A percentile compares a stretch with the other conserved stretches of the same genome.
Conservation (phyloP, 441 rosid species). For the Erodium moschatum region DNA sequence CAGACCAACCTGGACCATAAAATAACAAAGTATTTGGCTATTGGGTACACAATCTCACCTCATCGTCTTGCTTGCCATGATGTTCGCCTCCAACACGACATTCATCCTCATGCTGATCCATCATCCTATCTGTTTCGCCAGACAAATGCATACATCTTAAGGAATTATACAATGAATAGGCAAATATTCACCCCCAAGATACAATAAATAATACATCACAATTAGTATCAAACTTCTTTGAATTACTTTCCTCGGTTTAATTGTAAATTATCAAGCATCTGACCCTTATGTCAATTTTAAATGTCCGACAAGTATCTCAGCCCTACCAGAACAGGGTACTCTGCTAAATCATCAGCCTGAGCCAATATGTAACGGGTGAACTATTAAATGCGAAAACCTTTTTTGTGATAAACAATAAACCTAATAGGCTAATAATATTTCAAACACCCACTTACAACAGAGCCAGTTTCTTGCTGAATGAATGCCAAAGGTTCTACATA, state of each 20-base stretch:
- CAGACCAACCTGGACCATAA: neutral
- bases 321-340: neutral
- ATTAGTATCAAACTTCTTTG: neutral
- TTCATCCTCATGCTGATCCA: constrained; percentile 73
- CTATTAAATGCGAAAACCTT: neutral
- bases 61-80: constrained; percentile 58
- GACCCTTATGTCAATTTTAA: neutral
- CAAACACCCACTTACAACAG: neutral
- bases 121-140: constrained; percentile 19
- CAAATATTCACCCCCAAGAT: neutral
- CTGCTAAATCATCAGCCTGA: neutral
- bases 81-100: constrained; percentile 36
- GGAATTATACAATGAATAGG: neutral
- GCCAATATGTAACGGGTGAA: neutral
- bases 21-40: neutral
- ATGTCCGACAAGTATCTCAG: neutral
- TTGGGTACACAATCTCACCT: constrained; percentile 38
- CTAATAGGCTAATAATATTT: constrained; percentile 2
- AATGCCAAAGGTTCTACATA: neutral
- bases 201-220: neutral
- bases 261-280: neutral
- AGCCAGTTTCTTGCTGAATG: neutral
- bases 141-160: constrained; percentile 6
- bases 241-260: neutral
- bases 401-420: neutral